Evolutionary conservation across 1,284 basidiomycete genomes (phyloP).

Genomic region (Heliocybe sulcata): DNA sequence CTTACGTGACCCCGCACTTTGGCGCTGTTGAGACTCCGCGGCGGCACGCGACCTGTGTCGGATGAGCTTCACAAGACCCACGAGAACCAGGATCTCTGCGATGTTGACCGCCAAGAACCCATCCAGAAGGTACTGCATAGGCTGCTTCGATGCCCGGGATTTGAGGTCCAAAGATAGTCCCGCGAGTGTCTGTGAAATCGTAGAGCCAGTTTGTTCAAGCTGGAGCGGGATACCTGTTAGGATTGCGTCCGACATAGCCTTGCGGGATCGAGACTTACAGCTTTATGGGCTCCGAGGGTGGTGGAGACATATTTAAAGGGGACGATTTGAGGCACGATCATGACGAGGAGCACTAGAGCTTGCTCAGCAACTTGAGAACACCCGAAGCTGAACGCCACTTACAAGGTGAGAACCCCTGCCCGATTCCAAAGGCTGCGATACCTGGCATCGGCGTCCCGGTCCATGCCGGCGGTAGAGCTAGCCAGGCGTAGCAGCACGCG

Average conservation of each 20-base stretch:
- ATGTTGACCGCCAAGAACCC: constrained; percentile 54
- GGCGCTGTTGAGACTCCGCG: constrained; percentile 8
- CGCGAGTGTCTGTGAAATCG: constrained; percentile 63
- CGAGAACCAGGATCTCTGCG: constrained; percentile 46
- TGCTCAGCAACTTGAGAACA: not conserved
- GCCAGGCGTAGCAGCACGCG: constrained; percentile 56
- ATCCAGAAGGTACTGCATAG: constrained; percentile 48
- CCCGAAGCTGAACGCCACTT: constrained; percentile 19
- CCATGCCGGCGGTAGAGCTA: constrained; percentile 48
- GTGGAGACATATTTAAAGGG: constrained; percentile 69
- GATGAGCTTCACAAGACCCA: constrained; percentile 40
- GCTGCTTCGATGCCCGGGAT: constrained; percentile 17
- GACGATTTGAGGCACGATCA: constrained; percentile 70
- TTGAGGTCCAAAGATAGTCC: constrained; percentile 54
- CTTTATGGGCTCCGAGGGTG: constrained; percentile 74
- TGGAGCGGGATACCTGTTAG: constrained; percentile 17
- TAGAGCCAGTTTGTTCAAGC: constrained; percentile 70
- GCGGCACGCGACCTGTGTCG: constrained; percentile 23
- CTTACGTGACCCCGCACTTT: not conserved
- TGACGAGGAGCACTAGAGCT: constrained; percentile 55
- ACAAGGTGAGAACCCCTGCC: constrained; percentile 70
- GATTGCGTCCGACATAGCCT: not conserved
- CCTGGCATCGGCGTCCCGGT: constrained; percentile 57
- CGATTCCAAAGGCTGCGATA: constrained; percentile 56
- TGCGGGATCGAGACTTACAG: constrained; percentile 34